Evolutionary conservation across 495 filamentous ascomycete species (phyloP).

Genomic region (Trichoderma orchidacearum): DNA sequence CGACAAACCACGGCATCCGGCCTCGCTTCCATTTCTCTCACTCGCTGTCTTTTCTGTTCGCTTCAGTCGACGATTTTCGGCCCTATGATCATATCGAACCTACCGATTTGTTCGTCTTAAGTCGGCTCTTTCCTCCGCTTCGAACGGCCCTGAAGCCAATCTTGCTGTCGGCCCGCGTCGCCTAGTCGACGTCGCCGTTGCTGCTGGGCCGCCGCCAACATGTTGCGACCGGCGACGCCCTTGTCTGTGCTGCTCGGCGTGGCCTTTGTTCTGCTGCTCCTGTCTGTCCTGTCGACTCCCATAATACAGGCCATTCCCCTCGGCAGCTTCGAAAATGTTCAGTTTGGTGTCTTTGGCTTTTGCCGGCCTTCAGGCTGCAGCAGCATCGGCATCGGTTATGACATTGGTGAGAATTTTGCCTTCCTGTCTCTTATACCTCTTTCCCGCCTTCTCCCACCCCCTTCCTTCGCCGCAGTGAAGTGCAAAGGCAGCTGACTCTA

Average conservation of each 20-base stretch:
- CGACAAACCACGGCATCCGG: neutral
- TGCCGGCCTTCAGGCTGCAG: conserved; percentile 55
- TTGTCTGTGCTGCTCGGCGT: conserved; percentile 72
- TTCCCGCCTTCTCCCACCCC: neutral
- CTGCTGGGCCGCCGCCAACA: conserved; percentile 15
- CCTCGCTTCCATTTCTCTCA: no score
- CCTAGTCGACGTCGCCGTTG: neutral
- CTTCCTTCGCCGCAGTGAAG: neutral
- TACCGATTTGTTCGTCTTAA: neutral
- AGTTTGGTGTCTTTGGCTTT: conserved; percentile 90
- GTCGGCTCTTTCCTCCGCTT: neutral
- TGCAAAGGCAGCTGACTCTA: neutral
- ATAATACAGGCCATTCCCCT: conserved; percentile 78
- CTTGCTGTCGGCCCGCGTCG: neutral
- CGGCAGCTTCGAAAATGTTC: conserved; percentile 57
- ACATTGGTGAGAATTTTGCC: conserved; percentile 48
- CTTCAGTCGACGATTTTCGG: no score
- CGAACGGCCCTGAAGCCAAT: neutral
- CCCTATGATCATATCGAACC: no score
- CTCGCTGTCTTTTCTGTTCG: neutral
- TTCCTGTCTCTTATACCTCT: neutral
- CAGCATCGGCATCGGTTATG: conserved; percentile 72
- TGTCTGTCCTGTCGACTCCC: conserved; percentile 87
- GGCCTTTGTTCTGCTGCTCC: conserved; percentile 72
- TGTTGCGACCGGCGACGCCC: conserved; percentile 85